phyloP scores from a whole-genome alignment of 164 flowering plant species.

The Cinnamomum chago region DNA sequence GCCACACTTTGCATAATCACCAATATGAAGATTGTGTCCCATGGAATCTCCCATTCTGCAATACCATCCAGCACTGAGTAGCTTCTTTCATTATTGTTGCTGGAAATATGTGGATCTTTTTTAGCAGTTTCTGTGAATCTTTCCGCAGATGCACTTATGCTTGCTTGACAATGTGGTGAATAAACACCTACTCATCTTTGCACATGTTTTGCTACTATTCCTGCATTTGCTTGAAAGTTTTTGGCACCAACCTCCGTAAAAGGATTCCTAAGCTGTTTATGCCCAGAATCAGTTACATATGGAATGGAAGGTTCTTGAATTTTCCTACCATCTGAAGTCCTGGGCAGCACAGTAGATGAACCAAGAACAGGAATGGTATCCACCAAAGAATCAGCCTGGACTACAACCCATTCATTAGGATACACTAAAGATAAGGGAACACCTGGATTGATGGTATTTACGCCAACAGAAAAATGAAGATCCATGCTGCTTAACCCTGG shows the following conservation, averaged over 20 bases:
- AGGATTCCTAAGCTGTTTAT: constrained; percentile 17
- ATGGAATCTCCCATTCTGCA: constrained; percentile 86
- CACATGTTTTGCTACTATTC: too few relatives aligned
- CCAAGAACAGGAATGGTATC: constrained; percentile 8
- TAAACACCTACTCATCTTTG: neutral
- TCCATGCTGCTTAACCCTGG: too few relatives aligned
- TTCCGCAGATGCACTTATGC: constrained; percentile 1
- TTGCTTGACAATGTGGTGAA: constrained; percentile 8
- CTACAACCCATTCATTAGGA: constrained; percentile 25
- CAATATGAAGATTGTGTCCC: constrained; percentile 90
- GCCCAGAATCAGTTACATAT: constrained; percentile 19
- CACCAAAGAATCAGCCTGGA: constrained; percentile 12
- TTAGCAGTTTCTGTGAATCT: constrained; percentile 22
- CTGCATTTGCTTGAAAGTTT: constrained; percentile 9
- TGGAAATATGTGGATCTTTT: constrained; percentile 12
- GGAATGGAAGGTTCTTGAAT: constrained; percentile 14
- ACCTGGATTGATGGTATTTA: constrained; percentile 8
- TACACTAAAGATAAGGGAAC: constrained; percentile 18
- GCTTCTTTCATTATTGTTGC: constrained; percentile 31
- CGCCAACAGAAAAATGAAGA: constrained; percentile 9
- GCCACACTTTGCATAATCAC: too few relatives aligned
- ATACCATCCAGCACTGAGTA: constrained; percentile 52
- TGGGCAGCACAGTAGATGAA: constrained; percentile 11
- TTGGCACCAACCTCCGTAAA: constrained; percentile 15
- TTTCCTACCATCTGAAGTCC: constrained; percentile 16